Evolutionary conservation across 805 yeast species (phyloP).

Genomic region (Starmera caribaea): DNA sequence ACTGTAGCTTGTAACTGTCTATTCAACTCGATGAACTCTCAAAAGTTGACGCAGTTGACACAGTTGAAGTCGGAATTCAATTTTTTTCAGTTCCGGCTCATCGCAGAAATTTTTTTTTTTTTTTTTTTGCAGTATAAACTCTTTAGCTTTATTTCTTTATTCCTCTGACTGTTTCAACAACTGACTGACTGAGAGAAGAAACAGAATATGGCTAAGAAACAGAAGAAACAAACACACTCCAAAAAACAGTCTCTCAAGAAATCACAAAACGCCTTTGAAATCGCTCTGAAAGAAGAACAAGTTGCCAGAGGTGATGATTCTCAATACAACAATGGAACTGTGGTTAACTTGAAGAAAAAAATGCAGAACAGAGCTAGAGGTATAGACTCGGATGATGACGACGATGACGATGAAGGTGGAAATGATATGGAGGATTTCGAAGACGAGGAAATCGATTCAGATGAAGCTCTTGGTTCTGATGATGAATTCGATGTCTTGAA

Average conservation of each 20-base stretch:
- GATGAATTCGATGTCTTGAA: slow-evolving; percentile 58
- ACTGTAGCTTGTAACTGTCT: no score
- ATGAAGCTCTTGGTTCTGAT: slow-evolving; percentile 80
- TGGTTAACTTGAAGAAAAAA: no score
- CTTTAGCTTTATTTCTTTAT: no score
- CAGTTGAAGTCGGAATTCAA: not conserved
- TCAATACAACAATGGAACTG: not conserved
- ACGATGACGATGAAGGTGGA: slow-evolving; percentile 17
- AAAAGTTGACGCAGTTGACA: no score
- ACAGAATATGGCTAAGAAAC: not conserved
- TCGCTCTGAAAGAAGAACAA: slow-evolving; percentile 32
- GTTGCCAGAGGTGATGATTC: slow-evolving; percentile 24
- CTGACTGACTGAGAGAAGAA: not conserved
- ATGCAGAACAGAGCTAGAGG: slow-evolving; percentile 2
- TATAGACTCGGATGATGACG: slow-evolving; percentile 18
- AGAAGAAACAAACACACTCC: slow-evolving; percentile 16
- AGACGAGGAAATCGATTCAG: slow-evolving; percentile 72
- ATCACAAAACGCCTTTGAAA: slow-evolving; percentile 41
- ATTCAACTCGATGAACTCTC: no score
- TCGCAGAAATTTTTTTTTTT: not conserved
- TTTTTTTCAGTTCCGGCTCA: slow-evolving; percentile 4
- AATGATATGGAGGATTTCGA: slow-evolving; percentile 29
- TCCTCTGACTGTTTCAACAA: no score
- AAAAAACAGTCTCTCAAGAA: slow-evolving; percentile 23
- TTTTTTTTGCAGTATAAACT: not conserved